phyloP scores from a whole-genome alignment of 2,329 filamentous ascomycete species.

The Fusarium sp. region DNA sequence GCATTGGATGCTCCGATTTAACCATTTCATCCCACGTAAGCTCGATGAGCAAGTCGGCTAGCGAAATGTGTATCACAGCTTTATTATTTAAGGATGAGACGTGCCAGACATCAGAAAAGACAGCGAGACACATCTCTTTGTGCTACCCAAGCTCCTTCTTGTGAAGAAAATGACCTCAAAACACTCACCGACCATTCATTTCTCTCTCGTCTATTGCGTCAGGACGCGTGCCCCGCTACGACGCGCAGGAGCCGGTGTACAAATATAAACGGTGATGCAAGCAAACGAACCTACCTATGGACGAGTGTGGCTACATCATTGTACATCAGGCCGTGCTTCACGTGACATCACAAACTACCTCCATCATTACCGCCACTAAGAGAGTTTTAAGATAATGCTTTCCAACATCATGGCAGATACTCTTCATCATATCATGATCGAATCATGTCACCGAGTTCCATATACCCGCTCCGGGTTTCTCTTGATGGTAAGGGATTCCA shows the following conservation, averaged over 20 bases:
- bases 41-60: constrained; percentile 18
- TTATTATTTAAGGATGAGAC: constrained; percentile 6
- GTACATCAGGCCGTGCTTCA: constrained; percentile 17
- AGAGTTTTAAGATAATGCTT: neutral
- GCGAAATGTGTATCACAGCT: constrained; percentile 10
- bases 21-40: constrained; percentile 16
- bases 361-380: neutral
- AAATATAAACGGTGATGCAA: constrained; percentile 14
- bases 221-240: constrained; percentile 20
- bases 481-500: neutral
- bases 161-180: neutral
- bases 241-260: constrained; percentile 24
- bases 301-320: constrained; percentile 34
- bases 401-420: constrained; percentile 1
- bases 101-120: neutral
- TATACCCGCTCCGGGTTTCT: neutral
- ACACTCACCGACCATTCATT: constrained; percentile 18
- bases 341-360: constrained; percentile 22
- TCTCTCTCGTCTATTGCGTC: constrained; percentile 24
- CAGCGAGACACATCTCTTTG: neutral
- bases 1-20: neutral
- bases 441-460: neutral
- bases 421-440: neutral
- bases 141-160: neutral
- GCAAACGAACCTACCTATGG: constrained; percentile 13